A percentile compares a stretch with the other conserved stretches of the same genome.
Evolutionary conservation across 1,139 yeast genomes (phyloP).

Genomic region (Candida labiduridarum): DNA sequence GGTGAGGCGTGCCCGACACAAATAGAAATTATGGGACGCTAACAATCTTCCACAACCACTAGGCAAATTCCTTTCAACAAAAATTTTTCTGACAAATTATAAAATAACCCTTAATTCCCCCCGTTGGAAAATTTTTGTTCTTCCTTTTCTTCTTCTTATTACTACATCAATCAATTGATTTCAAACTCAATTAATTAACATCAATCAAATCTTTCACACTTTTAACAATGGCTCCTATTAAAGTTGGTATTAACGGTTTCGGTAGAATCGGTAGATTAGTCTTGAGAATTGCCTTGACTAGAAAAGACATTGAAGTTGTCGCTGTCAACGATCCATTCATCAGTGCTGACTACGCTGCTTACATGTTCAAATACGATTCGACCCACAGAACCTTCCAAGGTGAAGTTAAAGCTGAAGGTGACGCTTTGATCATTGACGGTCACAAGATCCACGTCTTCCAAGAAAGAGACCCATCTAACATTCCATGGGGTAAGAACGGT

Average conservation of each 20-base stretch:
- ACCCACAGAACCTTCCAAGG: constrained; percentile 81
- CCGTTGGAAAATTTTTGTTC: constrained; percentile 2
- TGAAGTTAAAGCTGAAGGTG: constrained; percentile 61
- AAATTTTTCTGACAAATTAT: constrained; percentile 6
- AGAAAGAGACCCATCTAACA: constrained; percentile 75
- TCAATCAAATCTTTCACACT: constrained; percentile 5
- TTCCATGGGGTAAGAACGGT: constrained; percentile 81
- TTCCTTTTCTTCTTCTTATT: neutral
- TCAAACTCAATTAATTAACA: constrained; percentile 9
- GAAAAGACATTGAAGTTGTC: constrained; percentile 74
- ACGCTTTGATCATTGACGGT: constrained; percentile 65
- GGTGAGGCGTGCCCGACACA: constrained; percentile 7
- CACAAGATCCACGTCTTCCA: constrained; percentile 67
- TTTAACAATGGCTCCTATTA: constrained; percentile 35
- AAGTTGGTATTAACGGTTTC: constrained; percentile 85
- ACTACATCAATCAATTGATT: constrained; percentile 11
- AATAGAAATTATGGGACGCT: neutral
- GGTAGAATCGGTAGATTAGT: constrained; percentile 90
- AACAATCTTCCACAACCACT: neutral
- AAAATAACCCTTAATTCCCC: constrained; percentile 9
- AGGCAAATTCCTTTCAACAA: neutral
- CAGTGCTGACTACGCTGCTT: constrained; percentile 80
- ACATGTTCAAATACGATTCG: constrained; percentile 88
- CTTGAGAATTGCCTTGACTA: constrained; percentile 71
- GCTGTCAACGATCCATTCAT: constrained; percentile 87